Evolutionary conservation across 2,329 filamentous ascomycete species (phyloP), one percentile per base, ranked within the genome.

Genomic region (Scopulariopsis brevicaulis): DNA sequence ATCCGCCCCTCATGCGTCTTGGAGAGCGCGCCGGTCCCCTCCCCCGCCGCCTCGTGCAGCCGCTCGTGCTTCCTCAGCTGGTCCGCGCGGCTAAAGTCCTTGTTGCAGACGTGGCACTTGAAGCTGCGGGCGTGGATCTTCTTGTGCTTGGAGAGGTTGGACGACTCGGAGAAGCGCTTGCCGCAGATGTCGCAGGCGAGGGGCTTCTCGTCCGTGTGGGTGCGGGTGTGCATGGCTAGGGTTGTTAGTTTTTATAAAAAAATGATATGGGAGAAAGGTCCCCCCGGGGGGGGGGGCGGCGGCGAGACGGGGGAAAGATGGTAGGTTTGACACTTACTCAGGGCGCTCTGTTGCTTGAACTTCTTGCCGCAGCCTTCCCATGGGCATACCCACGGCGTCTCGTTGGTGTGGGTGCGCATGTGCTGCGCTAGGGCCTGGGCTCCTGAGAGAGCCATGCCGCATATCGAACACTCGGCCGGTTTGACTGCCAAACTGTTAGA

Each of bases 361-460:
- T 74, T 72, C 65, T 83, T 83, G 24, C 67, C 70, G 62, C 83
- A 86, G 40, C 74, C 75, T 3, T 67, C 64, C 28, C 66, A 67
- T 11, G 70, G 66, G 65, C 85, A 89, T 48, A 75, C 70, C 69
- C 82, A 85, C 28, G 85, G 84, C 61, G 81, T 85, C 60, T 82
- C 79, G 46, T 83, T 82, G 0, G 83, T 85, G 64, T 89, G 86
- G 2, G 81, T 86, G 20, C 84, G 78, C 65, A 81, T 75, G 63
- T 89, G 86, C 65, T 87, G 85, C 50, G 82, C 79, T 7, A 88
- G 75, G 1, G 86, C 82, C 66, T 88, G 85, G 63, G 84, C 81
- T 2, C 84, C 84, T 0, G 85, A 87, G 64, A 88, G 83, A 3
- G 73, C 72, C 59, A 80, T 72, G 11, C 75, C 72, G 63, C 85